Base-by-base conservation (phyloP, 805 yeast genomes). In the Wickerhamomyces chaumierensis region DNA sequence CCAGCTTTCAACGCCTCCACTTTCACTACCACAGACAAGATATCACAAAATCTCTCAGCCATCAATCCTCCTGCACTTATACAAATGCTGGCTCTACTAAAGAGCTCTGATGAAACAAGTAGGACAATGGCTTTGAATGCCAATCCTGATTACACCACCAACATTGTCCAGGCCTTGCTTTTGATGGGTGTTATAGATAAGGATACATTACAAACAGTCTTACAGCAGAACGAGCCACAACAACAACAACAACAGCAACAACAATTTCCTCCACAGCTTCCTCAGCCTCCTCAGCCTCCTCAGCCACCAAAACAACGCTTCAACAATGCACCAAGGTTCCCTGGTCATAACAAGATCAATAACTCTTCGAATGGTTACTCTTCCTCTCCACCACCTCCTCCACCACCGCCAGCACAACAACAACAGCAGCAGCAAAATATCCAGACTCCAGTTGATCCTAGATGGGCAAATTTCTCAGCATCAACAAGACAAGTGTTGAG, bases 171-270 rank as follows among this genome's bases (percentile, higher is more conserved):
- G 53, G 82, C 87, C 2, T 62, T 82, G 44, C 59, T 82, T 16
- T 64, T 81, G 36, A 81, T 82, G 88, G 94, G 92, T 1, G 67
- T 82, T 33, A 73, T 82, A 18, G 83, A 81, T 53, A 65, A 69
- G 31, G 76, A 73, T 34, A 81, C 78, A n/a, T 74, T 81, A n/a
- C 66, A 68, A 28, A 73, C 75, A 43, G 73, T 83, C 4, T 55
- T 47, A 51, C 52, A 55, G 18, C 38, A 39, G 39, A 41, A 45
- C 46, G 40, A 41, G 31, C 43, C 35, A 44, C 41, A 34, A 32
- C 39, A 27, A 37, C 40, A 20, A 28, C 39, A 39, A 9, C 47
- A 40, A 33, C 42, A 39, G 34, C 46, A 42, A 23, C n/a, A n/a
- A n/a, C n/a, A n/a, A n/a, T n/a, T n/a, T n/a, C 43, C 39, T 14